Percentiles rank a stretch among this genome's conserved stretches.
Conservation (phyloP, 768 basidiomycete genomes). For the Dioszegia crocea region DNA sequence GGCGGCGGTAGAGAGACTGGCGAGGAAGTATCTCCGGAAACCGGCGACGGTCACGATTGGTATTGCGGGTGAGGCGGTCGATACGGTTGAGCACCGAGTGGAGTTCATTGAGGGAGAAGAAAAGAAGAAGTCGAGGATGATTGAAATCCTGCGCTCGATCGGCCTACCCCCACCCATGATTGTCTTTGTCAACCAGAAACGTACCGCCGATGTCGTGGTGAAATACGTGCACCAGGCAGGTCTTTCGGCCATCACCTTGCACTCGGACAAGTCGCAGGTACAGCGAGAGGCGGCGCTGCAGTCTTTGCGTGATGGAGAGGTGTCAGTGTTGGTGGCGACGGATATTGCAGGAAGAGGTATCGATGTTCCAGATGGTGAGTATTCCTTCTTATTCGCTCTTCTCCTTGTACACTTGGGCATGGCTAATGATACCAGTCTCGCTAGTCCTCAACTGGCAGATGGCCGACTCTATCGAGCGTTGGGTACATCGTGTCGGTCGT, state of each 20-base stretch:
- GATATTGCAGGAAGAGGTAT: constrained; percentile 98
- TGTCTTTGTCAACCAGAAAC: constrained; percentile 99
- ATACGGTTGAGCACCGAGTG: constrained; percentile 93
- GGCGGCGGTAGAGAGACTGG: constrained; percentile 57
- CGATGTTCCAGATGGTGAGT: constrained; percentile 73
- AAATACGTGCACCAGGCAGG: constrained; percentile 87
- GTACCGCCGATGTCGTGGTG: constrained; percentile 96
- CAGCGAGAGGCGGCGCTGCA: constrained; percentile 91
- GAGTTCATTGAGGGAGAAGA: constrained; percentile 91
- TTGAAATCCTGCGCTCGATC: constrained; percentile 89
- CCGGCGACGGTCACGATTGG: constrained; percentile 97
- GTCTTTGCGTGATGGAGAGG: constrained; percentile 75
- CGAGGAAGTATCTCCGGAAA: constrained; percentile 85
- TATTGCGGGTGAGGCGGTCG: constrained; percentile 94
- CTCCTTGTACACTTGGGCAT: not conserved
- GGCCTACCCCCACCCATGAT: constrained; percentile 86
- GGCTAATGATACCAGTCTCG: constrained; percentile 52
- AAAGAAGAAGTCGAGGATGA: constrained; percentile 87
- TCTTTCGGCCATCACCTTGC: constrained; percentile 80
- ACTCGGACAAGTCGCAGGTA: constrained; percentile 96
- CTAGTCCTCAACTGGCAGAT: constrained; percentile 98
- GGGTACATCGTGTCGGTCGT: constrained; percentile 92
- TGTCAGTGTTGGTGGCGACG: constrained; percentile 89
- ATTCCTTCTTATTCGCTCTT: too few relatives aligned
- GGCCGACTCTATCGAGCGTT: constrained; percentile 87